phyloP scores from a whole-genome alignment of 306 rosid genomes.

The Canavalia gladiata region DNA sequence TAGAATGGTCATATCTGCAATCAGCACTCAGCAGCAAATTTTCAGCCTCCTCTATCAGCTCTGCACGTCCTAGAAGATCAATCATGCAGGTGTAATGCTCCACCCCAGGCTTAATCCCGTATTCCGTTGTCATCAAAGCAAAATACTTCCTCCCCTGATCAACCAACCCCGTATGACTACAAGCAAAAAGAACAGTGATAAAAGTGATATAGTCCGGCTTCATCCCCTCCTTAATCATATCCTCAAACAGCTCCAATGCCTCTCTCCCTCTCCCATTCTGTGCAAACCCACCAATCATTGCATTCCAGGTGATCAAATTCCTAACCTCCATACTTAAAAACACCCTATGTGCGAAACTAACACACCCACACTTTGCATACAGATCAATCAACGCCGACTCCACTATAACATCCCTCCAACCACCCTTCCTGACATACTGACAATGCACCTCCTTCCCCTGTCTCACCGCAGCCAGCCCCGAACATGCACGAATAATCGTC shows the following conservation, averaged over 20 bases:
- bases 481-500: constrained; percentile 82
- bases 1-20: constrained; percentile 66
- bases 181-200: constrained; percentile 81
- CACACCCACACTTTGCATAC: constrained; percentile 87
- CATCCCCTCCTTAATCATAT: constrained; percentile 70
- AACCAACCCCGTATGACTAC: constrained; percentile 90
- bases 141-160: constrained; percentile 77
- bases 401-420: constrained; percentile 80
- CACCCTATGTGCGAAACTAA: constrained; percentile 65
- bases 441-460: constrained; percentile 95
- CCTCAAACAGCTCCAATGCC: constrained; percentile 65
- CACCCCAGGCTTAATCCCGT: constrained; percentile 69
- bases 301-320: constrained; percentile 91
- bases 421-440: constrained; percentile 78
- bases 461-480: constrained; percentile 73
- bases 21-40: constrained; percentile 74
- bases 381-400: constrained; percentile 92
- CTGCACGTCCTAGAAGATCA: constrained; percentile 89
- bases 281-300: constrained; percentile 86
- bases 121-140: constrained; percentile 61
- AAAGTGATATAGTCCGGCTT: constrained; percentile 83
- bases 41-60: constrained; percentile 84
- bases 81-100: constrained; percentile 92
- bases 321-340: constrained; percentile 66
- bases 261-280: constrained; percentile 83